These are phyloP conservation scores for Penicillium paradoxum DNA, from an alignment of 495 filamentous ascomycete genomes.

Conservation along the genomic window DNA sequence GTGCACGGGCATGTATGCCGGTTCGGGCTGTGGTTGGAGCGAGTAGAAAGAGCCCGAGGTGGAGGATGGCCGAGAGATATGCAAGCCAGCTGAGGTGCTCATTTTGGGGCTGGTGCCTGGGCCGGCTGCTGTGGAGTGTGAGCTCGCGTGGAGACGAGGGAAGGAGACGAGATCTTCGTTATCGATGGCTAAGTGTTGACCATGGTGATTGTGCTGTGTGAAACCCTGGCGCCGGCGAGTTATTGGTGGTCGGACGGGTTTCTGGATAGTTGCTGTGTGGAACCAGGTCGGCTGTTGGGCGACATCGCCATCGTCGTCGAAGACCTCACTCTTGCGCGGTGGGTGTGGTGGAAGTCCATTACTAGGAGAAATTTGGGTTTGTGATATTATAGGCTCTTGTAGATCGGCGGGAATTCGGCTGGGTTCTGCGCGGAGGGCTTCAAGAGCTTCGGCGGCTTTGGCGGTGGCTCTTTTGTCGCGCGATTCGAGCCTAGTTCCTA, in stretches of 20 bases:
- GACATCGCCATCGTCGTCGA: slow-evolving; percentile 16
- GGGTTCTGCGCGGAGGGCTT: slow-evolving; percentile 40
- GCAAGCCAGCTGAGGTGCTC: slow-evolving; percentile 15
- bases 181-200: slow-evolving; percentile 69
- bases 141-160: slow-evolving; percentile 30
- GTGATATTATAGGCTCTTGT: slow-evolving; percentile 4
- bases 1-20: slow-evolving; percentile 37
- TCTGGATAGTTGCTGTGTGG: slow-evolving; percentile 20
- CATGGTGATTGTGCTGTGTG: slow-evolving; percentile 51
- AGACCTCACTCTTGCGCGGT: slow-evolving; percentile 9
- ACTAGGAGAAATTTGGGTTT: slow-evolving; percentile 17
- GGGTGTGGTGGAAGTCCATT: slow-evolving; percentile 8
- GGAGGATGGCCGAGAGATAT: slow-evolving; percentile 47
- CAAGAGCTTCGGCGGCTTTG: slow-evolving; percentile 33
- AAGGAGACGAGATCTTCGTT: slow-evolving; percentile 71
- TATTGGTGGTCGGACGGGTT: slow-evolving; percentile 17
- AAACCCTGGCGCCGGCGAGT: slow-evolving; percentile 24
- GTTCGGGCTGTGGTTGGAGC: slow-evolving; percentile 30
- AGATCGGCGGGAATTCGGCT: neutral
- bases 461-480: slow-evolving; percentile 43
- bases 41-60: slow-evolving; percentile 67
- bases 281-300: slow-evolving; percentile 25
- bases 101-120: slow-evolving; percentile 18
- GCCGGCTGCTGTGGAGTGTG: slow-evolving; percentile 24
- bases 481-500: slow-evolving; percentile 57